Conservation (phyloP, 169 alveolate genomes). For the Plasmodium relictum region DNA sequence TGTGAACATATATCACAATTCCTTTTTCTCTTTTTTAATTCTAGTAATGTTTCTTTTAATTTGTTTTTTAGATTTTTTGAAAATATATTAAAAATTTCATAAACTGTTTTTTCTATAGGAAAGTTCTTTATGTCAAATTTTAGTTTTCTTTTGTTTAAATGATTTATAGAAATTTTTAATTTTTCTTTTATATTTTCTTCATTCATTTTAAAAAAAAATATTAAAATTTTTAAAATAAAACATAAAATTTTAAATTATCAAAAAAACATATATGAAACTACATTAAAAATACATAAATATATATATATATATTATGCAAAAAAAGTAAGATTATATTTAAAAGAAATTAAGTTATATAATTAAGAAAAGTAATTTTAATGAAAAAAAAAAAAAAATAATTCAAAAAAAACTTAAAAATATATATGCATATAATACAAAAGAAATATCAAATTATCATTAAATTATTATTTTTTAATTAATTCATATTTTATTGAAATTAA, state of each 20-base stretch:
- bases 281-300: neutral
- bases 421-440: neutral
- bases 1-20: constrained; percentile 52
- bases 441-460: neutral
- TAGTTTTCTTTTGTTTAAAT: constrained; percentile 55
- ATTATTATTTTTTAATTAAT: too few relatives aligned
- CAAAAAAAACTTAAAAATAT: neutral
- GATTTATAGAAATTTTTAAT: constrained; percentile 35
- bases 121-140: constrained; percentile 41
- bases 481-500: too few relatives aligned
- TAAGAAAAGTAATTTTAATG: neutral
- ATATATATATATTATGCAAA: neutral
- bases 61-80: constrained; percentile 36
- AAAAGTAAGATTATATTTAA: neutral
- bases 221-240: too few relatives aligned
- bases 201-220: constrained; percentile 32
- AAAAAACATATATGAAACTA: too few relatives aligned
- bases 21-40: constrained; percentile 35
- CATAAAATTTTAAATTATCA: too few relatives aligned
- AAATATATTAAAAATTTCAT: constrained; percentile 48
- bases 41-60: constrained; percentile 20
- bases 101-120: constrained; percentile 53
- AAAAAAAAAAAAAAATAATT: neutral
- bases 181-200: constrained; percentile 52
- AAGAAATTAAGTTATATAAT: neutral